These are phyloP conservation scores for Amanita pseudoporphyria DNA, from an alignment of 768 basidiomycete genomes.

Conservation along the genomic window DNA sequence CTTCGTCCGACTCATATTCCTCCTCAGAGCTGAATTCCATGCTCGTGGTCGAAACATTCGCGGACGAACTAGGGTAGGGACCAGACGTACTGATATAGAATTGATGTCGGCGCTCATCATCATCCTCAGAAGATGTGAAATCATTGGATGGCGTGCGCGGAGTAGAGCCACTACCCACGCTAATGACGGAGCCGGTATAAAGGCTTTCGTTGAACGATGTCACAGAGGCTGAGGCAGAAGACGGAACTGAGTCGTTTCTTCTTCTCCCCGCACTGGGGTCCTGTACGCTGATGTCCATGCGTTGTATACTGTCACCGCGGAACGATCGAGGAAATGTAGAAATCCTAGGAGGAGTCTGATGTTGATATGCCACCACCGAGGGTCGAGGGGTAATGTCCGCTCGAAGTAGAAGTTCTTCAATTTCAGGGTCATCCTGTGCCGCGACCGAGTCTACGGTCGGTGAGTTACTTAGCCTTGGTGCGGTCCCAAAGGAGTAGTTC, in stretches of 20 bases:
- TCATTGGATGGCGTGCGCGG: conserved; percentile 26
- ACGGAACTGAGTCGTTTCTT: conserved; percentile 15
- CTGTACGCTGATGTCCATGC: background rate
- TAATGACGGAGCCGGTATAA: conserved; percentile 19
- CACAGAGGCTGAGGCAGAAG: conserved; percentile 33
- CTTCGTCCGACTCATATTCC: conserved; percentile 29
- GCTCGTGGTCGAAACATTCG: conserved; percentile 17
- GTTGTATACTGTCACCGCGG: background rate
- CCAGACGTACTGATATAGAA: conserved; percentile 15
- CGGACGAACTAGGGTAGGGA: conserved; percentile 17
- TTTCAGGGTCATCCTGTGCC: conserved; percentile 22
- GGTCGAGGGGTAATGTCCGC: conserved; percentile 43
- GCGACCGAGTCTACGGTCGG: conserved; percentile 23
- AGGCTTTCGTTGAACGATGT: conserved; percentile 28
- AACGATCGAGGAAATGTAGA: conserved; percentile 22
- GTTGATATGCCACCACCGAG: conserved; percentile 29
- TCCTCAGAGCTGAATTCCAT: conserved; percentile 39
- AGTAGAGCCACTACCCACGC: conserved; percentile 22
- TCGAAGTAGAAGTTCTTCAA: conserved; percentile 24
- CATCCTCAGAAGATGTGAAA: conserved; percentile 26
- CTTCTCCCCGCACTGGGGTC: background rate
- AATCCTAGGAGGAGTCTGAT: conserved; percentile 16
- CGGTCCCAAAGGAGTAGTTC: conserved; percentile 39
- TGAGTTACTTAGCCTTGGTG: conserved; percentile 21
- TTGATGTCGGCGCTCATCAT: conserved; percentile 23